Evolutionary conservation across 495 filamentous ascomycete genomes (phyloP), one percentile per base, ranked within the genome.

Genomic region (Talaromyces thailandensis): DNA sequence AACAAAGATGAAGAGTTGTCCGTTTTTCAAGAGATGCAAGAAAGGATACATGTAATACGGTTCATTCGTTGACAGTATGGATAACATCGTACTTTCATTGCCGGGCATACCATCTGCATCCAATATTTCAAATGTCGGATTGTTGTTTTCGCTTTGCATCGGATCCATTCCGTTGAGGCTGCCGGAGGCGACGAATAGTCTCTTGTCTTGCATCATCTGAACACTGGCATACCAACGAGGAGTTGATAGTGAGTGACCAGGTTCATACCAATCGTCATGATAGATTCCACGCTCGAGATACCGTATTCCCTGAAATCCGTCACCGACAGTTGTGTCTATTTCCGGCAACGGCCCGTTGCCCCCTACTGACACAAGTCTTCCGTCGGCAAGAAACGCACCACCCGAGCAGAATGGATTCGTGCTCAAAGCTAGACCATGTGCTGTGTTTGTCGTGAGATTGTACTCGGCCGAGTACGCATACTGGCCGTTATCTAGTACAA

Each of bases 1-100:
- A 24, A 72, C 73, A 68, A 84, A 84, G 58, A 86, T 72, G 67
- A 84, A 87, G 2, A 87, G 62, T 5, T 69, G 70, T n/a, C 84
- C 83, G 63, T 85, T 73, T 14, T 70, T 73, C 18, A 87, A 74
- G 0, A 87, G 74, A 64, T 85, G 83, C 40, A 87, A 70, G 68
- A 87, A 84, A 3, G 84, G 84, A 66, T 87, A 87, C 84, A 86
- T 85, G 65, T 85, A 86, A 69, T 86, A 86, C 5, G 84, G 84
- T 66, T 87, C 79, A 58, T 82, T 84, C 66, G 77, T 79, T 26
- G 69, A 74, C 26, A 87, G 69, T 50, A 87, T 81, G 1, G 74
- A 71, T 72, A 87, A 71, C 2, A 68, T 63, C 18, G 79, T 75
- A 66, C 73, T 84, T 7, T 69, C 61, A 31, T 81, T 81, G 29